Evolutionary conservation across 805 yeast species (phyloP), one percentile per base, ranked within the genome.

Genomic region (Ogataea trehaloabstinens): DNA sequence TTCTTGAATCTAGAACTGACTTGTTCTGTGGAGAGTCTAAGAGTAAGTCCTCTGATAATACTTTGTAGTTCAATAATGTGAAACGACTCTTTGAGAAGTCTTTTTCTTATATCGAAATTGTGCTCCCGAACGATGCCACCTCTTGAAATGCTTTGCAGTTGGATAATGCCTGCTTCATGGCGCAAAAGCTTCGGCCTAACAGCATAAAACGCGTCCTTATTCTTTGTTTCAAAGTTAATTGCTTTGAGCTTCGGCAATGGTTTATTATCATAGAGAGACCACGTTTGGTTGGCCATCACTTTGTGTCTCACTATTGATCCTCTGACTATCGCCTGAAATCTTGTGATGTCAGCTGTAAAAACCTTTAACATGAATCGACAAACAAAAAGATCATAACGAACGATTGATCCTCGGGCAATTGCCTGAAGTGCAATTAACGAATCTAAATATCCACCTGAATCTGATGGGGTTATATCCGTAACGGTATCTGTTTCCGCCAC

Each of bases 351-450:
- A 10, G 71, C 73, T 5, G 70, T 70, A 49, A 76, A 77, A 1
- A 85, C 73, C 42, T 71, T 74, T 20, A 85, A 55, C 67, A 84
- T 71, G 42, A 81, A 80, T 41, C 70, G 71, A 48, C 76, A 74
- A 24, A 85, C 82, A 56, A 78, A 80, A 64, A 80, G 66, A 16
- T 65, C 63, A 55, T 81, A 85, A 37, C 96, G 71, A 39, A 76
- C 64, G 28, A 78, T 67, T 0, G 85, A 79, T 15, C 93, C 95
- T 48, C 87, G 68, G 13, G 85, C 73, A 18, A 80, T 61, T 0
- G 93, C 76, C 57, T 89, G 96, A 13, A 89, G 63, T 39, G 63
- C 66, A 19, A 60, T 42, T 24, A 58, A 32, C 5, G 44, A 35
- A 2, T 37, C 43, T 6, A 33, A 22, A 15, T 35, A 27, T 15